Base-by-base conservation (phyloP, 768 basidiomycete genomes). In the Floccularia luteovirens region DNA sequence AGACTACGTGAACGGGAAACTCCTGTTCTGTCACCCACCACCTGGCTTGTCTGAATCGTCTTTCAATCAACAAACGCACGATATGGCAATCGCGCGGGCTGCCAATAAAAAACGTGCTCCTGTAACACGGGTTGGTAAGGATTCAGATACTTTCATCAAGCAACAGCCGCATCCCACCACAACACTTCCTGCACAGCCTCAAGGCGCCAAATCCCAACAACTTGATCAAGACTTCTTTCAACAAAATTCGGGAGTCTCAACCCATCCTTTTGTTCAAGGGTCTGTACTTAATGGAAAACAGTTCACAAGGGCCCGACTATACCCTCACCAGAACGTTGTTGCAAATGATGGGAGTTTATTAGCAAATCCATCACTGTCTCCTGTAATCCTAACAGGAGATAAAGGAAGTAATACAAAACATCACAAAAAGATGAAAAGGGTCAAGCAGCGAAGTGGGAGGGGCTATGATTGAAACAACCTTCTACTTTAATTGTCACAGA, bases 1-100 rank as follows among this genome's bases (percentile, higher is more conserved):
- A 59, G 96, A 99, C 63, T 99, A 93, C 54, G 92, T 98, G 44
- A 92, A 86, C 50, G 96, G 88, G 19, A 91, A 90, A 51, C 70
- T 99, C 0, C 70, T 98, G 6, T 97, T 76, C 58, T 91, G 89
- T 48, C 86, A 94, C 48, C 79, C 90, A 12, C 88, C 94, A n/a
- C 90, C 93, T 1, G 77, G 64, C 8, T 60, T 76, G 3, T 54
- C 74, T 1, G 74, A 81, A 22, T 69, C 75, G 35, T 65, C 65
- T 1, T 98, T 93, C 68, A 98, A 98, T 61, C 56, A 69, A 37
- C 66, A 72, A 34, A 83, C 80, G 10, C 76, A 84, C 40, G 68
- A 77, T 33, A 59, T 78, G 16, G 71, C 77, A 1, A 60, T 92
- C 7, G 56, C 61, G 8, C 72, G 78, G 17, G 70, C 74, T 5